Conservation (phyloP, 805 yeast genomes). For the Schwanniomyces occidentalis region DNA sequence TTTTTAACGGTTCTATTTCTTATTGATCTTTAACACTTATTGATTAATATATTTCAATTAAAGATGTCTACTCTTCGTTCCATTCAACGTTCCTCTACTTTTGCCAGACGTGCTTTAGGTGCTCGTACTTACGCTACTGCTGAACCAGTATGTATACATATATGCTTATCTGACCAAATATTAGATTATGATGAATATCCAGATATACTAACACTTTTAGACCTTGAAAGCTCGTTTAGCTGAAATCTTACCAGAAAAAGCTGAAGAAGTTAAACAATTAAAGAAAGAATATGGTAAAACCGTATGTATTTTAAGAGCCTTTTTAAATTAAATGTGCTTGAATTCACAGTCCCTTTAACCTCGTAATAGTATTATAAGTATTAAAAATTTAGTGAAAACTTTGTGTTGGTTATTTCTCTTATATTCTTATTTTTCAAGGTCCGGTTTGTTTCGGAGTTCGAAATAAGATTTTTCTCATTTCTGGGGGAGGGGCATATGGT, state of each 20-base stretch:
- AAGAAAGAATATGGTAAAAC: slow-evolving; percentile 89
- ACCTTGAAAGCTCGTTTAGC: slow-evolving; percentile 94
- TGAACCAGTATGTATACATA: slow-evolving; percentile 36
- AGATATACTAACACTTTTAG: no score
- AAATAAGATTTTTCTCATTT: no score
- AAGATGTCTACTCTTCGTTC: slow-evolving; percentile 38
- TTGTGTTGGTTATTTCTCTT: no score
- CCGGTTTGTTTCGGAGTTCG: no score
- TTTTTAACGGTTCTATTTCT: slow-evolving; percentile 2
- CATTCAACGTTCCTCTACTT: slow-evolving; percentile 33
- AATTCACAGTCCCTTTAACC: no score
- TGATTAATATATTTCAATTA: slow-evolving; percentile 1
- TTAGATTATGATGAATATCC: no score
- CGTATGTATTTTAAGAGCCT: slow-evolving; percentile 44
- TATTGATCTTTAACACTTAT: slow-evolving; percentile 1
- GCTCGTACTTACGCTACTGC: slow-evolving; percentile 36
- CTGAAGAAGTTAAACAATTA: slow-evolving; percentile 86
- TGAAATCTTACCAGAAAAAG: slow-evolving; percentile 86
- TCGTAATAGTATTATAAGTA: no score
- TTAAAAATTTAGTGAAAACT: no score
- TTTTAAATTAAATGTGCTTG: no score
- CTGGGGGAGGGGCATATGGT: slow-evolving; percentile 2
- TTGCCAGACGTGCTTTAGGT: slow-evolving; percentile 25
- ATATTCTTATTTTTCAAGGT: no score
- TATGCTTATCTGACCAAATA: slow-evolving; percentile 2